A percentile compares a stretch with the other conserved stretches of the same genome.
phyloP scores from a whole-genome alignment of 2,329 filamentous ascomycete species.

The Bipolaris bicolor region DNA sequence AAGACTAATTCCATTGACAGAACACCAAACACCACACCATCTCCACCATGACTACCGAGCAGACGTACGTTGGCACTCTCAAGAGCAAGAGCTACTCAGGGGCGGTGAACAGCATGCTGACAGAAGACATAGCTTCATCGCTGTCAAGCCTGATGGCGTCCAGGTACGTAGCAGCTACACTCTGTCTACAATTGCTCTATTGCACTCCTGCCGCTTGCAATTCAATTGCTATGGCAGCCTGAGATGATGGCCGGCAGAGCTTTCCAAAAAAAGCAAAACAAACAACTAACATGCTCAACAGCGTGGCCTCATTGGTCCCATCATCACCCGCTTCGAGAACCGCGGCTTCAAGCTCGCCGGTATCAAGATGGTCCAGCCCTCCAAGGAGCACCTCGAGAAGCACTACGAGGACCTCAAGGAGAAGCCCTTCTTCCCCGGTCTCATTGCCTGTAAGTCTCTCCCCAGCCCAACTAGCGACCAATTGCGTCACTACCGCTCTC shows the following conservation, averaged over 20 bases:
- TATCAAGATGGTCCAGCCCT: conserved; percentile 90
- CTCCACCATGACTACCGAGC: conserved; percentile 69
- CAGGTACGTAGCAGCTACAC: conserved; percentile 67
- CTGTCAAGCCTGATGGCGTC: conserved; percentile 99
- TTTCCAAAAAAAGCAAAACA: conserved; percentile 10
- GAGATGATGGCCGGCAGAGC: not conserved
- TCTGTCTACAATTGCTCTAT: no score
- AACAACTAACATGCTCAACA: conserved; percentile 49
- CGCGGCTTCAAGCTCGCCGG: conserved; percentile 98
- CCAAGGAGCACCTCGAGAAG: conserved; percentile 95
- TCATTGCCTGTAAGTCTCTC: conserved; percentile 78
- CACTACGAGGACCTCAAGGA: conserved; percentile 92
- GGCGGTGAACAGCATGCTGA: conserved; percentile 37
- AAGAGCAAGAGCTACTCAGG: not conserved
- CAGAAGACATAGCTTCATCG: conserved; percentile 81
- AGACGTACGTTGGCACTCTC: conserved; percentile 72
- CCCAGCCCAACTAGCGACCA: not conserved
- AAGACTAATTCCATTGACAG: conserved; percentile 51
- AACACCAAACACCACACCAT: conserved; percentile 43
- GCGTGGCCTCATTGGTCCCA: conserved; percentile 97
- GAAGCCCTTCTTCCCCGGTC: conserved; percentile 97
- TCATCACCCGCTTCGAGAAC: conserved; percentile 97
- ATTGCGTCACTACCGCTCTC: not conserved
- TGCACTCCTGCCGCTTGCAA: not conserved
- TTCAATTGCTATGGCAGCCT: not conserved